phyloP scores from a whole-genome alignment of 768 basidiomycete genomes.

The Leucocoprinus leucothites region DNA sequence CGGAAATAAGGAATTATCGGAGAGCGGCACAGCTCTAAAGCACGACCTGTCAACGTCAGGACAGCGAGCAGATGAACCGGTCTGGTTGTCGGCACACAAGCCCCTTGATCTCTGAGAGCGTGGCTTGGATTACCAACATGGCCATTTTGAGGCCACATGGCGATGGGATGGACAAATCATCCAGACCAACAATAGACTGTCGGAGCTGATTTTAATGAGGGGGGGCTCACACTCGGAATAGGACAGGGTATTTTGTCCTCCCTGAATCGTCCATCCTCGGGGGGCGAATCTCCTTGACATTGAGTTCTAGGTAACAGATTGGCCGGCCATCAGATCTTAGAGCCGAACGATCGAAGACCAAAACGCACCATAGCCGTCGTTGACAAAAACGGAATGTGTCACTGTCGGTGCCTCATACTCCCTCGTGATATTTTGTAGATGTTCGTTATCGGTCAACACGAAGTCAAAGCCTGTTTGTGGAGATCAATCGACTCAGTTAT shows the following conservation, averaged over 20 bases:
- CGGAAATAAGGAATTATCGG: background rate
- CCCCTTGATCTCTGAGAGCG: background rate
- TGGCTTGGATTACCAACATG: background rate
- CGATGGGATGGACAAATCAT: background rate
- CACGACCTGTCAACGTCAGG: background rate
- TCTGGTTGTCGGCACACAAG: background rate
- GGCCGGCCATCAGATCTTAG: background rate
- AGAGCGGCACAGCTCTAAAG: background rate
- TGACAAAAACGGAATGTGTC: constrained; percentile 66
- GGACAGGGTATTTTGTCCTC: constrained; percentile 92
- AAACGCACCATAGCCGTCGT: constrained; percentile 74
- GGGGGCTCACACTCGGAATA: constrained; percentile 74
- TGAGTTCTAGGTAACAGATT: constrained; percentile 62
- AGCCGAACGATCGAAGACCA: background rate
- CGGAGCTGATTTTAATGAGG: background rate
- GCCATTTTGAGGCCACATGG: background rate
- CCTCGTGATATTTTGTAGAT: constrained; percentile 57
- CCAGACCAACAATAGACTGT: constrained; percentile 1
- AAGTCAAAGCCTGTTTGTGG: constrained; percentile 53
- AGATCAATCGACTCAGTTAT: background rate
- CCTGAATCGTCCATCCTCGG: constrained; percentile 93
- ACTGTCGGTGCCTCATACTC: constrained; percentile 73
- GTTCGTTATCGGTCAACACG: constrained; percentile 68
- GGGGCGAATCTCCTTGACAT: constrained; percentile 88
- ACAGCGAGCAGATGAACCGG: constrained; percentile 5